phyloP scores from a whole-genome alignment of 2,329 filamentous ascomycete species.

The Spiromastix sp. region DNA sequence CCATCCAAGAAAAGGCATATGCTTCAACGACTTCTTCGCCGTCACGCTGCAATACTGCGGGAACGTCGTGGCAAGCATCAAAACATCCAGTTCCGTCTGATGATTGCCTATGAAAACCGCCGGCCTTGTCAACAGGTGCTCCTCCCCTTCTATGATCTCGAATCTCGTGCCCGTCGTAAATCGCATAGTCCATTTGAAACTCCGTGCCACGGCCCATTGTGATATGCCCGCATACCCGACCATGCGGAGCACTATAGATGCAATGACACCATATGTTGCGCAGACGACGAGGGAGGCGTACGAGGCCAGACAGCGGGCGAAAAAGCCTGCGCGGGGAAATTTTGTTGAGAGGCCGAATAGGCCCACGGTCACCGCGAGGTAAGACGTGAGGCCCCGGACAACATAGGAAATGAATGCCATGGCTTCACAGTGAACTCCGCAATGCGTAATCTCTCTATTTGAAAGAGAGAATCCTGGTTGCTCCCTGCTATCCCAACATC shows the following conservation, averaged over 20 bases:
- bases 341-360: conserved; percentile 34
- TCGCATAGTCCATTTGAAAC: conserved; percentile 72
- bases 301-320: conserved; percentile 36
- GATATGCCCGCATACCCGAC: conserved; percentile 63
- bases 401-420: conserved; percentile 55
- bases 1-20: conserved; percentile 79
- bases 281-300: conserved; percentile 36
- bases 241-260: conserved; percentile 60
- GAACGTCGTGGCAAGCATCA: conserved; percentile 82
- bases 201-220: conserved; percentile 73
- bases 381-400: conserved; percentile 51
- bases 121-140: conserved; percentile 59
- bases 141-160: conserved; percentile 54
- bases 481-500: no score
- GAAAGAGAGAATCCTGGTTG: no score
- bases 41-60: conserved; percentile 88
- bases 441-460: not conserved
- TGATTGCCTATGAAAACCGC: conserved; percentile 92
- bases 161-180: conserved; percentile 69
- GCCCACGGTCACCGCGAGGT: conserved; percentile 49
- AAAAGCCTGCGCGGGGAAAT: conserved; percentile 34
- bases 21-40: conserved; percentile 75
- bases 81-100: conserved; percentile 89
- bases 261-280: conserved; percentile 65
- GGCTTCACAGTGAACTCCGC: not conserved